phyloP scores from a whole-genome alignment of 495 filamentous ascomycete species.

The Oleoguttula mirabilis region DNA sequence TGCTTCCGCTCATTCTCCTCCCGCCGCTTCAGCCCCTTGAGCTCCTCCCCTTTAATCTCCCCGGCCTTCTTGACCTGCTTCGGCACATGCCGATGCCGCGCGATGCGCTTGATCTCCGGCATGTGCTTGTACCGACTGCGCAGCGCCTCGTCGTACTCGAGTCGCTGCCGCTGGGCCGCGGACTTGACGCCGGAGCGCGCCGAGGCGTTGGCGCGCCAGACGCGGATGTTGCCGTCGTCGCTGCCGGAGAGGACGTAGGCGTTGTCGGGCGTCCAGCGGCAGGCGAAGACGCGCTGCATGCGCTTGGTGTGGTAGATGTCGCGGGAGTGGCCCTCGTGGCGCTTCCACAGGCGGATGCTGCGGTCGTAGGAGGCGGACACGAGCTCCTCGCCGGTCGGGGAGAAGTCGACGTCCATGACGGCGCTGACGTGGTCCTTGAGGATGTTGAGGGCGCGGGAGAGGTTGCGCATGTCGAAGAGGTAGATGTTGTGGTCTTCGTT shows the following conservation, averaged over 20 bases:
- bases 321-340: constrained; percentile 66
- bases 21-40: constrained; percentile 71
- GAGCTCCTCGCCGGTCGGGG: constrained; percentile 85
- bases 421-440: constrained; percentile 91
- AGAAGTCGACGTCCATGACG: constrained; percentile 94
- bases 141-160: constrained; percentile 87
- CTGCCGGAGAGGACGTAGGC: constrained; percentile 76
- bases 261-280: constrained; percentile 73
- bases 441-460: constrained; percentile 75
- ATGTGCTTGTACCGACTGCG: constrained; percentile 81
- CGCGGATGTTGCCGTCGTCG: constrained; percentile 85
- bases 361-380: constrained; percentile 83
- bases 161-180: constrained; percentile 63
- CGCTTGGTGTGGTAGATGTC: constrained; percentile 97
- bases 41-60: constrained; percentile 89
- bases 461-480: constrained; percentile 79
- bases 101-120: constrained; percentile 88
- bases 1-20: constrained; percentile 93
- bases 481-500: constrained; percentile 71
- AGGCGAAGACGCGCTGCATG: constrained; percentile 92
- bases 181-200: constrained; percentile 75
- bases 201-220: constrained; percentile 87
- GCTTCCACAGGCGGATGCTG: constrained; percentile 66
- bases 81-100: constrained; percentile 79
- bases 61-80: constrained; percentile 93